Evolutionary conservation across 164 flowering plant genomes (phyloP).

Genomic region (Berberis thunbergii): DNA sequence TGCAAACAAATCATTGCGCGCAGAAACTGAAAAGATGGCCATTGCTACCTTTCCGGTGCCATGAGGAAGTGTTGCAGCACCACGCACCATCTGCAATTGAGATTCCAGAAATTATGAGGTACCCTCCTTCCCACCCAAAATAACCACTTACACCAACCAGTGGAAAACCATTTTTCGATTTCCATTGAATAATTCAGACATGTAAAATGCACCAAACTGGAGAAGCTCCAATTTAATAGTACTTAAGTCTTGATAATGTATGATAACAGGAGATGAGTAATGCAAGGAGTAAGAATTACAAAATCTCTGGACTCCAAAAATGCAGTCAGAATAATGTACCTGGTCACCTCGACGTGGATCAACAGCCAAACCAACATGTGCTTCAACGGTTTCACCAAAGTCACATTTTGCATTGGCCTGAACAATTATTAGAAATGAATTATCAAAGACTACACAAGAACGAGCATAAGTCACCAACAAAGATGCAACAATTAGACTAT

Average conservation of each 20-base stretch:
- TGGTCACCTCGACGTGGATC: constrained; percentile 68
- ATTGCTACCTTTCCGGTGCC: constrained; percentile 75
- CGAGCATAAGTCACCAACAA: background rate
- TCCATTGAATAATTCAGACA: too few species aligned
- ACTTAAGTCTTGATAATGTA: too few species aligned
- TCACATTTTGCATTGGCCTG: constrained; percentile 74
- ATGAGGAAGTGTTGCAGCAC: constrained; percentile 74
- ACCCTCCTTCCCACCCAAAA: too few species aligned
- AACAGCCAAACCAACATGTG: constrained; percentile 75
- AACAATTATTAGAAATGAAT: constrained; percentile 29
- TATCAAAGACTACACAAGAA: constrained; percentile 7
- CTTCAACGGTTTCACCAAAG: constrained; percentile 87
- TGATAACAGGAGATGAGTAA: background rate
- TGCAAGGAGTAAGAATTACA: background rate
- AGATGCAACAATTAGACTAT: background rate
- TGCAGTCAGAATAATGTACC: constrained; percentile 25
- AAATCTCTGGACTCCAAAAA: background rate
- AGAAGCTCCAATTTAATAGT: too few species aligned
- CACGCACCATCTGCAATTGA: constrained; percentile 68
- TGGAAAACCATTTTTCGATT: too few species aligned
- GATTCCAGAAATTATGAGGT: constrained; percentile 9
- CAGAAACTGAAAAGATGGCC: background rate
- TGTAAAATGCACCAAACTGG: too few species aligned
- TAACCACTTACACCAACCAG: too few species aligned
- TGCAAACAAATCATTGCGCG: background rate